phyloP scores from a whole-genome alignment of 768 basidiomycete species.

The Rhodotorula paludigena region DNA sequence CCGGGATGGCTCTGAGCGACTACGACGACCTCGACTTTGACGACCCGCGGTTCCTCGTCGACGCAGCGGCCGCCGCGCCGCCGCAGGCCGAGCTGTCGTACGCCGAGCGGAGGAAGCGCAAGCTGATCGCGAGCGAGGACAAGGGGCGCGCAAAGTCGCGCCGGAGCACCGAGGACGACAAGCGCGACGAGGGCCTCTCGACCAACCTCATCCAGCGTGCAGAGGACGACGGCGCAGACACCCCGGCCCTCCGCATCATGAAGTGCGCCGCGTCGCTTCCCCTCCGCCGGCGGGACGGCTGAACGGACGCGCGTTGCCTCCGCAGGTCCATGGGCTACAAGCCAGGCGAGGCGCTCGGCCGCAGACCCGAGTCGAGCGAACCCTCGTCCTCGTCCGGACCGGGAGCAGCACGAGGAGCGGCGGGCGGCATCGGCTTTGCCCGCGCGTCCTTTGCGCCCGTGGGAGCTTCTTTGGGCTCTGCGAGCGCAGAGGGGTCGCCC shows the following conservation, averaged over 20 bases:
- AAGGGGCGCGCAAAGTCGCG: conserved; percentile 15
- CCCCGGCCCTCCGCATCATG: conserved; percentile 41
- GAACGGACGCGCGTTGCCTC: no score
- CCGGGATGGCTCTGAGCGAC: not conserved
- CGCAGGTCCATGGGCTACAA: conserved; percentile 42
- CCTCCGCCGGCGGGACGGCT: no score
- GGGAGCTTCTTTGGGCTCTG: not conserved
- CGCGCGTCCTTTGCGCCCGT: conserved; percentile 7
- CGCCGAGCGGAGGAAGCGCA: conserved; percentile 36
- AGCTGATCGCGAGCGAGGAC: conserved; percentile 11
- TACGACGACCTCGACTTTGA: conserved; percentile 25
- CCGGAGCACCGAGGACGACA: conserved; percentile 37
- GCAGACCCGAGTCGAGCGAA: not conserved
- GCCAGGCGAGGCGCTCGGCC: conserved; percentile 42
- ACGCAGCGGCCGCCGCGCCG: not conserved
- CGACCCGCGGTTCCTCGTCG: conserved; percentile 27
- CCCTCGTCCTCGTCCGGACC: not conserved
- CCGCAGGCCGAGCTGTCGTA: conserved; percentile 9
- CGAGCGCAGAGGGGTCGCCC: not conserved
- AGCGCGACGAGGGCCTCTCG: conserved; percentile 31
- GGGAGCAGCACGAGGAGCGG: not conserved
- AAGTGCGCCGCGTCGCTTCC: conserved; percentile 6
- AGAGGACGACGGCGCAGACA: not conserved
- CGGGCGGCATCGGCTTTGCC: conserved; percentile 24
- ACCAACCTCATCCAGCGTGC: conserved; percentile 30